A percentile compares a stretch with the other conserved stretches of the same genome.
These are phyloP conservation scores for Aegilops longissima DNA, from an alignment of 176 grass and related monocot species.

Conservation along the genomic window DNA sequence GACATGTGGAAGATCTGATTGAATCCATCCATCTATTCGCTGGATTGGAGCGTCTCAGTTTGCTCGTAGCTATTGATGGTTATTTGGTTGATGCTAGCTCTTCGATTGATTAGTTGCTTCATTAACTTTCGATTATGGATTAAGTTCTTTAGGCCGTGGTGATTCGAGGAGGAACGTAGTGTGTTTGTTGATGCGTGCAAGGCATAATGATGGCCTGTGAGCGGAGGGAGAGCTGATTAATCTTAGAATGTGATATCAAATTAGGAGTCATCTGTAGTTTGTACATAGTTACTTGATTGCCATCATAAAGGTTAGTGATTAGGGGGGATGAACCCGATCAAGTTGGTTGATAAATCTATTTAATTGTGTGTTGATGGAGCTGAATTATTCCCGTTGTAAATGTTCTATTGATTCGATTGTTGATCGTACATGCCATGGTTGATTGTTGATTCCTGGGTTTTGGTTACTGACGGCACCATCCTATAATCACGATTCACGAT, in stretches of 20 bases:
- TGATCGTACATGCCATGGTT: too few species aligned
- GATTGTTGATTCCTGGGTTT: too few species aligned
- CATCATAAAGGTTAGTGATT: too few species aligned
- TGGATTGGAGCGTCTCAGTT: background rate
- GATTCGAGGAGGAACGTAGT: background rate
- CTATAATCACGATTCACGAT: too few species aligned
- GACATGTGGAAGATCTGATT: slow-evolving; percentile 41
- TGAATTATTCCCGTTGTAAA: background rate
- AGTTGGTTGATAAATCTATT: background rate
- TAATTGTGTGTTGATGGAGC: background rate
- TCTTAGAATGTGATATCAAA: background rate
- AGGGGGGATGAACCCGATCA: too few species aligned
- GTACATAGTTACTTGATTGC: slow-evolving; percentile 4
- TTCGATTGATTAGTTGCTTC: slow-evolving; percentile 18
- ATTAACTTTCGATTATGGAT: slow-evolving; percentile 7
- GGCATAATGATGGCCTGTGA: background rate
- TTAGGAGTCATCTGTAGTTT: background rate
- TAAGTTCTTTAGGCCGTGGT: background rate
- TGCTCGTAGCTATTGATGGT: background rate
- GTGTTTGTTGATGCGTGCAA: slow-evolving; percentile 11
- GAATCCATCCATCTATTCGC: background rate
- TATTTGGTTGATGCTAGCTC: background rate
- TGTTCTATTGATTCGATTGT: background rate
- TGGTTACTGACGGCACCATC: too few species aligned
- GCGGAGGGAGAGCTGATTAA: background rate